Base-by-base conservation (phyloP, 1,139 yeast genomes). In the Geotrichum cucujoidarum region DNA sequence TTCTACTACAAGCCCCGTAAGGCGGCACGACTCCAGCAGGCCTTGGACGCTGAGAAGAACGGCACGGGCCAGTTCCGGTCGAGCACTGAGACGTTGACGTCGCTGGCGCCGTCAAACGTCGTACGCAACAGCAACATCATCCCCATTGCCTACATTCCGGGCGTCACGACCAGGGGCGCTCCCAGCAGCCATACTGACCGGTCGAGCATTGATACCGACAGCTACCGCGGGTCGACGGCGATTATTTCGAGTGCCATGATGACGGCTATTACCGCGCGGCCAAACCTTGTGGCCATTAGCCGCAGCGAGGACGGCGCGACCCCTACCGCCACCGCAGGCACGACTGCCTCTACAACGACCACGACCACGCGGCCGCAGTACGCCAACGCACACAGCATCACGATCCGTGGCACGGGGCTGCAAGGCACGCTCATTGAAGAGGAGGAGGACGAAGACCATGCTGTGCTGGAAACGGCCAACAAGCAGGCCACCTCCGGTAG, bases 81-180 rank as follows among this genome's bases (percentile, higher is more conserved):
- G 35, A 47, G 51, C 18, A 22, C 50, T 16, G 51, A 47, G 31
- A 50, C 53, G 10, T 30, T 52, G 20, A 49, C 49, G 1, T 49
- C 54, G 8, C 29, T 47, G 16, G 48, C 53, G 1, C 48, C 51
- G 3, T 44, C 54, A 24, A 48, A 48, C 2, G 38, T 83, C 47
- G 82, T 92, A 7, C 78, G 84, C 56, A 95, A 94, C 3, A 84
- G 95, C 7, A 89, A 90, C 64, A 81, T 90, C 53, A 76, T 89
- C 53, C 96, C 96, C n/a, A 83, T 89, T 55, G 95, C 95, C 1
- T 89, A 89, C 63, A 87, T 89, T 52, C 97, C 97, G 0, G 97
- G 97, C 34, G 96, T 88, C 16, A 58, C 60, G 31, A 57, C 59
- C 29, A 49, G 59, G 21, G n/a, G n/a, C n/a, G 52, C 56, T 21